Evolutionary conservation across 2,329 filamentous ascomycete species (phyloP), one percentile per base, ranked within the genome.

Genomic region (Talaromyces sp.): DNA sequence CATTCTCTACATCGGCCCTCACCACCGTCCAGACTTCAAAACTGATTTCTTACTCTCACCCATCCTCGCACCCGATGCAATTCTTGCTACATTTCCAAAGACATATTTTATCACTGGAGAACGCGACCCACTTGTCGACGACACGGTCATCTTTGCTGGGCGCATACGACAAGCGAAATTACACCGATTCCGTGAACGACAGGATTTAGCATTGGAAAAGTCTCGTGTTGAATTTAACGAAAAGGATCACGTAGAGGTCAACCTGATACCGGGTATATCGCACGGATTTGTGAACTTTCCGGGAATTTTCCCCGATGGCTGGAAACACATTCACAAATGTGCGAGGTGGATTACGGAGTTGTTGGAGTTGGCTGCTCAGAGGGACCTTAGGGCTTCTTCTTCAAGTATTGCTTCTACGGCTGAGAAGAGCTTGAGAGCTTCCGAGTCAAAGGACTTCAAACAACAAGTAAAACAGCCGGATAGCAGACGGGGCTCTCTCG

Each of bases 271-370:
- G 0, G 93, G 94, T 0, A 92, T 97, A 58, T 93, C 89, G 3
- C 95, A 99, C 73, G 95, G 95, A 0, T 99, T 99, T 77, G 80
- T 97, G 70, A 93, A 97, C 74, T 97, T 99, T 73, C 92, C 92
- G 0, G 84, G 87, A 0, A 83, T 97, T 3, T 99, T 96, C 70
- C 93, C 93, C 0, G 92, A 95, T 9, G 93, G 91, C 1, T 96
- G 93, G 91, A 90, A 89, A 72, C 89, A 96, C 73, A 91, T 98
- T 70, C 87, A 90, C 69, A 86, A 90, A 39, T 91, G 90, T 68
- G 89, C 88, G 0, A 80, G 83, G 16, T 98, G 94, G 94, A 93
- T 97, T 70, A 84, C 89, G 56, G 88, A 93, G 33, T 84, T 93
- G 0, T 94, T 97, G 59, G 68, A 70, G 11, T 66, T 69, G 61